Base-by-base conservation (phyloP, 2,329 filamentous ascomycete genomes). In the Xylaria sp. region DNA sequence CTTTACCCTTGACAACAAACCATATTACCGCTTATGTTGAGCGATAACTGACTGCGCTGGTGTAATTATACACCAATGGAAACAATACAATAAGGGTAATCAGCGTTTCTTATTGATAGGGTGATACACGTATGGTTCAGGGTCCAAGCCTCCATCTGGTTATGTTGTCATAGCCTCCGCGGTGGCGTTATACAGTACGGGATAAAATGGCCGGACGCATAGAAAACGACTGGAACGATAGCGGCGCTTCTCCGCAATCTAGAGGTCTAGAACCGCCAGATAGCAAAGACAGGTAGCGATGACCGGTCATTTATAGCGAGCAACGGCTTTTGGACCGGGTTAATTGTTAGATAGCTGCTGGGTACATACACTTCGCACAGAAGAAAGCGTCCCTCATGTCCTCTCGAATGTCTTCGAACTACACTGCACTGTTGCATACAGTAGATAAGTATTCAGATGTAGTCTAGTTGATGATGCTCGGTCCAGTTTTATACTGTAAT, bases 181-280 rank as follows among this genome's bases (percentile, higher is more conserved):
- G 48, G 28, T 51, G 44, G 58, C 9, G 56, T 46, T 57, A 65
- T 68, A 61, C 34, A 13, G 34, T 25, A 62, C 44, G 64, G 41
- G 52, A 54, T 67, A 61, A 51, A 61, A 55, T 28, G 54, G 9
- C 5, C 13, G 23, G 51, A 50, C 54, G 13, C 37, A 58, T 55
- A 34, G 41, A 55, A 62, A 50, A 41, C 46, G 41, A 44, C 63
- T 62, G 25, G 41, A 63, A 62, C 57, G 10, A 63, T 56, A 28
- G 28, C 28, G 18, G 46, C 50, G 15, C 18, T 66, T 66, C 66
- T 66, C 66, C 67, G 44, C 67, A 63, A 59, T 56, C 34, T 15
- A n/a, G 12, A 34, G 59, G 54, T 55, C 63, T 63, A 63, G 63
- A 66, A 66, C 52, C 44, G 37, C n/a, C 18, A 50, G n/a, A 54